A percentile compares a stretch with the other conserved stretches of the same genome.
These are phyloP conservation scores for Aspergillus bertholletiae DNA, from an alignment of 495 filamentous ascomycete species.

Conservation along the genomic window DNA sequence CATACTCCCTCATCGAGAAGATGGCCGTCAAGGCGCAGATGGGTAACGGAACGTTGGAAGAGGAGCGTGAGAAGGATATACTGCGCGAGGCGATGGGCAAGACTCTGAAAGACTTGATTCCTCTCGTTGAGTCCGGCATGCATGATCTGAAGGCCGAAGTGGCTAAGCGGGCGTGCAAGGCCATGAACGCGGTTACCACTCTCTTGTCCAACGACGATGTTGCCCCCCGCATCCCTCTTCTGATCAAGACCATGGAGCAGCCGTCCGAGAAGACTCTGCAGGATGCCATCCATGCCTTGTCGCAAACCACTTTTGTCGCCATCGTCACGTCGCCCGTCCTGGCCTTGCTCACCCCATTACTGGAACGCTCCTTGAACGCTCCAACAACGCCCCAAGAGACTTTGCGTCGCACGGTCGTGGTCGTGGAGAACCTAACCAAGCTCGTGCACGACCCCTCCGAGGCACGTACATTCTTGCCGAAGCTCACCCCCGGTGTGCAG, in stretches of 20 bases:
- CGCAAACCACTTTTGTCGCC: conserved; percentile 97
- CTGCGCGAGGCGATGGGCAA: conserved; percentile 89
- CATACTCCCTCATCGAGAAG: conserved; percentile 73
- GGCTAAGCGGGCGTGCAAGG: conserved; percentile 80
- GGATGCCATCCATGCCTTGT: conserved; percentile 94
- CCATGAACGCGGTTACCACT: conserved; percentile 86
- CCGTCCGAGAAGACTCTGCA: conserved; percentile 84
- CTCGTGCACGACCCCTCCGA: conserved; percentile 97
- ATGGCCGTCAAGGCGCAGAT: conserved; percentile 93
- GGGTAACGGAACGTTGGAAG: conserved; percentile 70
- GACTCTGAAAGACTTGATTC: conserved; percentile 85
- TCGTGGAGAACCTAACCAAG: conserved; percentile 99
- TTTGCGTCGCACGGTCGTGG: conserved; percentile 89
- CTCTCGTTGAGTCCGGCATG: conserved; percentile 89
- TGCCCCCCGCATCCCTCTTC: conserved; percentile 82
- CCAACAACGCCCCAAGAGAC: conserved; percentile 92
- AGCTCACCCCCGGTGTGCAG: conserved; percentile 92
- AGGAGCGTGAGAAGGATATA: conserved; percentile 80
- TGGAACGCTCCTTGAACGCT: conserved; percentile 88
- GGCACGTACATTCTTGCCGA: conserved; percentile 92
- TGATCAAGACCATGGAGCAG: conserved; percentile 93
- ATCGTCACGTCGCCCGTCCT: conserved; percentile 97
- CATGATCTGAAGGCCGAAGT: conserved; percentile 92
- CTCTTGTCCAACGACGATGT: conserved; percentile 98
- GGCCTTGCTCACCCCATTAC: conserved; percentile 91